Percentiles rank a stretch among this genome's conserved stretches.
Conservation (phyloP, 2,329 filamentous ascomycete genomes). For the Rhynchosporium graminicola region DNA sequence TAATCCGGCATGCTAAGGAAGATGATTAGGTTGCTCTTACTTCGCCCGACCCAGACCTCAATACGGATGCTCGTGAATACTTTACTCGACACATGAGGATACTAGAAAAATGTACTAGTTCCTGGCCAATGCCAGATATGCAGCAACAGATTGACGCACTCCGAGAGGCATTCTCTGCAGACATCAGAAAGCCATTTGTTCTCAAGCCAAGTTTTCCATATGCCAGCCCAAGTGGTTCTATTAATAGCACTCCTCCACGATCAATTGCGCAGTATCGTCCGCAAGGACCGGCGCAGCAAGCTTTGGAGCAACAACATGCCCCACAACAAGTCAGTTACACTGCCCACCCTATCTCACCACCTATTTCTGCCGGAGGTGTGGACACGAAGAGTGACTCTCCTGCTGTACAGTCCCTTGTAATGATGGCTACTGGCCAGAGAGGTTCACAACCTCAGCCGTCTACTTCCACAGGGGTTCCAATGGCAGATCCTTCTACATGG, state of each 20-base stretch:
- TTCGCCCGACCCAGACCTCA: conserved; percentile 87
- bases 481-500: conserved; percentile 70
- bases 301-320: conserved; percentile 53
- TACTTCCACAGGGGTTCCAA: conserved; percentile 55
- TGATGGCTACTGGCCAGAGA: conserved; percentile 61
- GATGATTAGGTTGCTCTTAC: conserved; percentile 77
- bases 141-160: conserved; percentile 87
- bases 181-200: conserved; percentile 81
- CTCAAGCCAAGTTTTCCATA: conserved; percentile 86
- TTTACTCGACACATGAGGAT: conserved; percentile 95
- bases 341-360: conserved; percentile 75
- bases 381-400: conserved; percentile 76
- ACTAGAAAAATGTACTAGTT: conserved; percentile 78
- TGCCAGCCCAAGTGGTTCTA: conserved; percentile 61
- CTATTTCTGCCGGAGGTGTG: conserved; percentile 72
- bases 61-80: conserved; percentile 80
- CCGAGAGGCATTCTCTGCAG: conserved; percentile 86
- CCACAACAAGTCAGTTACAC: conserved; percentile 67
- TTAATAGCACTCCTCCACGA: conserved; percentile 33
- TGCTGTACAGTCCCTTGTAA: conserved; percentile 68
- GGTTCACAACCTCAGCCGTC: conserved; percentile 54
- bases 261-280: conserved; percentile 36
- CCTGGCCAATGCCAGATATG: conserved; percentile 88
- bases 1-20: conserved; percentile 16
- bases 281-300: conserved; percentile 42